phyloP scores from a whole-genome alignment of 2,329 filamentous ascomycete genomes.

The Diaporthe batatas region DNA sequence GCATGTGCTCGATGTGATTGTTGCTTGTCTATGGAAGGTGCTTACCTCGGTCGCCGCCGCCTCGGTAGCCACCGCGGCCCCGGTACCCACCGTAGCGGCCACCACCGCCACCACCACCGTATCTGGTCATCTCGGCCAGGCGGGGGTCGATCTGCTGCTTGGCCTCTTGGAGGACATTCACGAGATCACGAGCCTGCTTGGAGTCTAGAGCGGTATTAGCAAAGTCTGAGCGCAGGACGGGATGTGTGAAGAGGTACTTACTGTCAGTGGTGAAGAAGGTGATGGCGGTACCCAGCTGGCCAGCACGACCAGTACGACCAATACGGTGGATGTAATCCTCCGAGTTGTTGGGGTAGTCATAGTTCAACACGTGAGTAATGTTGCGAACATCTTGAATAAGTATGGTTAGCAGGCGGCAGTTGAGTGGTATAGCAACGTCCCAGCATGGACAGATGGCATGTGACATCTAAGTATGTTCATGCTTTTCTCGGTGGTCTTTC shows the following conservation, averaged over 20 bases:
- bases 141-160: slow-evolving; percentile 98
- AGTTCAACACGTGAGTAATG: slow-evolving; percentile 99
- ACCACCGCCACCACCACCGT: slow-evolving; percentile 86
- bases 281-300: slow-evolving; percentile 94
- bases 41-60: slow-evolving; percentile 54
- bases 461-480: slow-evolving; percentile 64
- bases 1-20: slow-evolving; percentile 39
- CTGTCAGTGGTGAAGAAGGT: slow-evolving; percentile 99
- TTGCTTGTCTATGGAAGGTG: slow-evolving; percentile 22
- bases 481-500: slow-evolving; percentile 63
- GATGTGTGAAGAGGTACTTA: slow-evolving; percentile 66
- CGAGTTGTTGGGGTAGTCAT: slow-evolving; percentile 99
- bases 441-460: slow-evolving; percentile 64
- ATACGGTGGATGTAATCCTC: slow-evolving; percentile 99
- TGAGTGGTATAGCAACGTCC: slow-evolving; percentile 71
- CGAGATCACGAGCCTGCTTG: slow-evolving; percentile 96
- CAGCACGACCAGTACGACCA: slow-evolving; percentile 95
- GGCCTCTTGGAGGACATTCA: slow-evolving; percentile 91
- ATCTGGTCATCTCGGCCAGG: slow-evolving; percentile 95
- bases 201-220: slow-evolving; percentile 71
- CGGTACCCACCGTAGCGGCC: slow-evolving; percentile 81
- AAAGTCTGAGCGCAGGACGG: not conserved
- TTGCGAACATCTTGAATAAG: slow-evolving; percentile 96
- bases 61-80: slow-evolving; percentile 64
- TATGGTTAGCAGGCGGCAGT: slow-evolving; percentile 81